Conservation (phyloP, 805 yeast species). For the Teunomyces kruisii region DNA sequence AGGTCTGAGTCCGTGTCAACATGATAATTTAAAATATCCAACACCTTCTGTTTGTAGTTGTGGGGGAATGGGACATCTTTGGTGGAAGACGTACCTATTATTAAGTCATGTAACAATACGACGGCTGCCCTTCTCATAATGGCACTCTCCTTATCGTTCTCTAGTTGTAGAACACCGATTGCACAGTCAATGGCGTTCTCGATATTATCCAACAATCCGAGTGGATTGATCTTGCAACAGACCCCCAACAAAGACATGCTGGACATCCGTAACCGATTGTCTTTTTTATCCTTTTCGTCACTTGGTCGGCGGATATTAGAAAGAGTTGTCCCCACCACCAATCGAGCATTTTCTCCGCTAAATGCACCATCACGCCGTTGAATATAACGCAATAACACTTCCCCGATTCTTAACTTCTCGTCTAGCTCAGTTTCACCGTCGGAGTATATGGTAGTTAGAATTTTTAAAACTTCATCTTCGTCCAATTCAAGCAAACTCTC, state of each 20-base stretch:
- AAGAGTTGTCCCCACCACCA: slow-evolving; percentile 46
- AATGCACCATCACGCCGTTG: slow-evolving; percentile 49
- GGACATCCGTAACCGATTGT: slow-evolving; percentile 74
- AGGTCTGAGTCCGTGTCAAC: slow-evolving; percentile 53
- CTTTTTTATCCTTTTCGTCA: slow-evolving; percentile 34
- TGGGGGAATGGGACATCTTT: slow-evolving; percentile 52
- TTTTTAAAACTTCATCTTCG: slow-evolving; percentile 33
- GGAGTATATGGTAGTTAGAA: slow-evolving; percentile 40
- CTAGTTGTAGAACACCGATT: slow-evolving; percentile 70
- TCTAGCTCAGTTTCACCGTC: slow-evolving; percentile 46
- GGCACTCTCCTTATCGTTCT: slow-evolving; percentile 41
- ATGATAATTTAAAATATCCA: slow-evolving; percentile 44
- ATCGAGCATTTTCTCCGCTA: slow-evolving; percentile 41
- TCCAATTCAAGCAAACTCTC: slow-evolving; percentile 54
- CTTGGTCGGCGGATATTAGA: slow-evolving; percentile 29
- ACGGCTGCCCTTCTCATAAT: slow-evolving; percentile 75
- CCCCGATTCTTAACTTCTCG: slow-evolving; percentile 77
- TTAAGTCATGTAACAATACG: slow-evolving; percentile 61
- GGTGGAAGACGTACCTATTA: slow-evolving; percentile 46
- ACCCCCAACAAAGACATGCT: slow-evolving; percentile 83
- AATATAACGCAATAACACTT: slow-evolving; percentile 65
- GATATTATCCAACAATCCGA: slow-evolving; percentile 49
- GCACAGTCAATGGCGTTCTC: slow-evolving; percentile 71
- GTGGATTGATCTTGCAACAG: slow-evolving; percentile 58
- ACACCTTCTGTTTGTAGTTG: slow-evolving; percentile 44